Evolutionary conservation across 2,329 filamentous ascomycete genomes (phyloP).

Genomic region (Fusarium succisae): DNA sequence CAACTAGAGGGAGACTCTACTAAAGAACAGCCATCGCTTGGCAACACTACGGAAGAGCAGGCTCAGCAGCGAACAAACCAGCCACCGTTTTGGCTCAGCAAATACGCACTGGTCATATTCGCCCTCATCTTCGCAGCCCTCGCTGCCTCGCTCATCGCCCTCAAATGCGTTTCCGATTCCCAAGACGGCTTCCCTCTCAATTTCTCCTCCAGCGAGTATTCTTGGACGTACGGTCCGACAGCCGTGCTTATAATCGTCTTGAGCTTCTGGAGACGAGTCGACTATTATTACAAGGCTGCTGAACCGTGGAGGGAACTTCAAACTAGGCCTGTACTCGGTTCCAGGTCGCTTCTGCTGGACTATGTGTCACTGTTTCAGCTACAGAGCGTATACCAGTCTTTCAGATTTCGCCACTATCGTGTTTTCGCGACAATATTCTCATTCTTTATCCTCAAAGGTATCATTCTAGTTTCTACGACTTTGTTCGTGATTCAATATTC

Average conservation of each 20-base stretch:
- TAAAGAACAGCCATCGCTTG: neutral
- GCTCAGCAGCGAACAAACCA: accelerated
- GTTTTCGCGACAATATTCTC: accelerated
- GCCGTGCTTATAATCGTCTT: neutral
- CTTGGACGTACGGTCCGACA: neutral
- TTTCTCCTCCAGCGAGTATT: neutral
- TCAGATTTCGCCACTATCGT: accelerated
- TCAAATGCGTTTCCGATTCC: neutral
- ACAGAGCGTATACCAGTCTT: accelerated
- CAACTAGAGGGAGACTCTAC: neutral
- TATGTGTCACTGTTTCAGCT: neutral
- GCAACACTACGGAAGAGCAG: accelerated
- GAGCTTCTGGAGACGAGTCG: neutral
- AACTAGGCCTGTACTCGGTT: accelerated
- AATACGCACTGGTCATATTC: neutral
- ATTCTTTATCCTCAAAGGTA: neutral
- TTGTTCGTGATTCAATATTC: neutral
- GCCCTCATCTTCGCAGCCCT: accelerated
- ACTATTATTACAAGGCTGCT: neutral
- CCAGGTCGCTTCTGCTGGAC: neutral
- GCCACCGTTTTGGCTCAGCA: neutral
- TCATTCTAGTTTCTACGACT: neutral
- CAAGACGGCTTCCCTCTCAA: neutral
- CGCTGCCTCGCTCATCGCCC: accelerated
- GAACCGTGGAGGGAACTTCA: neutral